phyloP scores from a whole-genome alignment of 1,139 yeast species.

The Yamadazyma membranifaciens region DNA sequence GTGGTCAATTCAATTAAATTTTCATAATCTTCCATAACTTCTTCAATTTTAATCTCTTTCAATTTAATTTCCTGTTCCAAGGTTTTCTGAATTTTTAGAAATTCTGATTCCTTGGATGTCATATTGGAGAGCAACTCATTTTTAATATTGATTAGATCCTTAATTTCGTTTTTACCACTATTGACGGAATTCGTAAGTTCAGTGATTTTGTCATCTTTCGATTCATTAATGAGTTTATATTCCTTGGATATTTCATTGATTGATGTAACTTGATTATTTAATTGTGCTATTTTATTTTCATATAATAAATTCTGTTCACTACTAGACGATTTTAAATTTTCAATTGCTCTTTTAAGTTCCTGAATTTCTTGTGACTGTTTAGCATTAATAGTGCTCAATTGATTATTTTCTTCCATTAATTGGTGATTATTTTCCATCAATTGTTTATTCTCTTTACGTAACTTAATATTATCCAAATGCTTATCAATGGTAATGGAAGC shows the following conservation, averaged over 20 bases:
- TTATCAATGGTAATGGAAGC: slow-evolving; percentile 41
- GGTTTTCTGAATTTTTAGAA: slow-evolving; percentile 49
- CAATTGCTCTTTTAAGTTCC: neutral
- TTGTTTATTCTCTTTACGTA: slow-evolving; percentile 30
- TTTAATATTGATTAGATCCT: slow-evolving; percentile 45
- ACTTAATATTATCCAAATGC: slow-evolving; percentile 42
- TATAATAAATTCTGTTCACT: slow-evolving; percentile 3
- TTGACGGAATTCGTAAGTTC: slow-evolving; percentile 24
- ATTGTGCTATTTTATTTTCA: slow-evolving; percentile 11
- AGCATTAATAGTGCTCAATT: slow-evolving; percentile 6
- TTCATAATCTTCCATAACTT: slow-evolving; percentile 50
- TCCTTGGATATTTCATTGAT: slow-evolving; percentile 11
- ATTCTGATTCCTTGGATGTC: slow-evolving; percentile 62
- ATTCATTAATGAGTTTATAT: slow-evolving; percentile 32
- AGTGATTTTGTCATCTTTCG: slow-evolving; percentile 28
- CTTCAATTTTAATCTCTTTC: slow-evolving; percentile 32
- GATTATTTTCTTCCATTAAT: slow-evolving; percentile 21
- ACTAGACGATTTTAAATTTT: neutral
- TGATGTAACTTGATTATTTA: slow-evolving; percentile 22
- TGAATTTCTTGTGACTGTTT: slow-evolving; percentile 13
- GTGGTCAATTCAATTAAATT: slow-evolving; percentile 42
- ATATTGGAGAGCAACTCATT: slow-evolving; percentile 64
- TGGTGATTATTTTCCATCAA: slow-evolving; percentile 6
- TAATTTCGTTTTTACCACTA: slow-evolving; percentile 24
- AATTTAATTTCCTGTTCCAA: slow-evolving; percentile 50